Base-by-base conservation (phyloP, 495 filamentous ascomycete genomes). In the Penicillium turbatum region DNA sequence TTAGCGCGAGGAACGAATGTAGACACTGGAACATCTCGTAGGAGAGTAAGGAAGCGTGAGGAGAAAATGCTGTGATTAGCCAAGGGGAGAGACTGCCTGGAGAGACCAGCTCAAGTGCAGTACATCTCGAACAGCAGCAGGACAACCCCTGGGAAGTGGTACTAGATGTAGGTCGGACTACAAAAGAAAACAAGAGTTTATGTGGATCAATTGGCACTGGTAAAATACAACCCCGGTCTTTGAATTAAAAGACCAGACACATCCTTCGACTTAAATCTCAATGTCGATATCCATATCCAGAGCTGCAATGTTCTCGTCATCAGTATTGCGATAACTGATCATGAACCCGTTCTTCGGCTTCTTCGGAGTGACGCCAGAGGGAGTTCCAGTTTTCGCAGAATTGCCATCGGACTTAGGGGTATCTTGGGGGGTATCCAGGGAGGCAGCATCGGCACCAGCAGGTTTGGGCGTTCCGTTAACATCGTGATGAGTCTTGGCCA, bases 271-370 rank as follows among this genome's bases (percentile, higher is more conserved):
- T 55, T 69, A 81, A 51, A 90, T 87, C 24, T 89, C 85, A 51
- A 89, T 82, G 50, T 93, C 89, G 60, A 93, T 88, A 10, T 87
- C 89, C 55, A 95, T 68, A 67, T 92, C 89, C 66, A 92, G 70
- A 12, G 84, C 79, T 0, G 85, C 89, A 63, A 95, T 90, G 55
- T 90, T 86, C 65, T 92, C 89, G 57, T 95, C 89, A 50, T 91
- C 88, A 71, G 84, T 87, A 47, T 91, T 81, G 16, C 86, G 84
- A 62, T 84, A 81, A 42, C 83, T 79, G 51, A 91, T 85, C 32
- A 79, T 78, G 53, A 88, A 69, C 6, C 85, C 85, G 31, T 76
- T 81, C 56, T 81, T 79, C 45, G 67, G 70, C 55, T 79, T 78
- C 70, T 84, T 80, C 57, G 79, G 73, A 2, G 78, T 78, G 24